Evolutionary conservation across 192 early-diverging fungal genomes (phyloP), one percentile per base, ranked within the genome.

Genomic region (Glomus cerebriforme): DNA sequence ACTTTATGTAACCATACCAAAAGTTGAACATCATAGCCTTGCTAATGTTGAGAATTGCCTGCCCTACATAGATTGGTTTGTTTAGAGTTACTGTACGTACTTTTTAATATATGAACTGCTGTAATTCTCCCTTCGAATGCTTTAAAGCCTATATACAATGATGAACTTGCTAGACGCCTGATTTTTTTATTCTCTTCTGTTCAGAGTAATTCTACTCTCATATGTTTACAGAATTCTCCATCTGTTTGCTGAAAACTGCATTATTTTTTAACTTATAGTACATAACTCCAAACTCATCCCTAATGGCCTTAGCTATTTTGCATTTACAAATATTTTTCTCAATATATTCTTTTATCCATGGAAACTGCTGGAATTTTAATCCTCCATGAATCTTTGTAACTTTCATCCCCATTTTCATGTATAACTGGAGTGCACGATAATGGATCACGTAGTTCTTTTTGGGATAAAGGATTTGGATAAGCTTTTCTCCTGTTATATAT

Each of bases 81-180:
- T 75, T 75, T 27, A 75, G 73, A 63, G 58, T 75, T 13, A 75
- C 32, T 22, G 31, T 60, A n/a, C n/a, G n/a, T n/a, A n/a, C 59
- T 43, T 75, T 75, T 75, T 75, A 75, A 63, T 32, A 75, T 75
- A 29, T 75, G 73, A n/a, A 75, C 59, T 1, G 59, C 73, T 75
- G 34, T 75, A 63, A 75, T 75, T 62, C 59, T 32, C 0, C 73
- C 59, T 26, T 75, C 73, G 34, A 35, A 75, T 63, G 32, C 59
- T 63, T 75, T 75, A 26, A 75, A 75, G 0, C 59, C 59, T 63
- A 75, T 59, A 75, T 7, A 75, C 8, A 75, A 37, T 22, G 47
- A 59, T 24, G 73, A 75, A 39, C 59, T 63, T 22, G 29, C 35
- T 17, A 75, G 32, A 35, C 73, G 73, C 0, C 10, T 75, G 0